These are phyloP conservation scores for Datisca glomerata DNA, from an alignment of 306 rosid species.

Conservation along the genomic window DNA sequence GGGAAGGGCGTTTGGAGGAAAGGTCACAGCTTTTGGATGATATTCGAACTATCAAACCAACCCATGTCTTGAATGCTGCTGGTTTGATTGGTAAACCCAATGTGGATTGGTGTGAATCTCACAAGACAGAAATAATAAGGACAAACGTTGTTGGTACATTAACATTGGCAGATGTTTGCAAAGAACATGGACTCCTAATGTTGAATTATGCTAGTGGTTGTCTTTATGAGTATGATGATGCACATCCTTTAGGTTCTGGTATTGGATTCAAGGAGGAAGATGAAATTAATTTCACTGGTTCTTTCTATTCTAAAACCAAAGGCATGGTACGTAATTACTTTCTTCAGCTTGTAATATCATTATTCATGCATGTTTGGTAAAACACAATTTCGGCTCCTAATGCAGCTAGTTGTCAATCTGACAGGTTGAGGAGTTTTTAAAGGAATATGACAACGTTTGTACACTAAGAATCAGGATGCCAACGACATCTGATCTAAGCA, in stretches of 20 bases:
- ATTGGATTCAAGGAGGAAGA: constrained; percentile 70
- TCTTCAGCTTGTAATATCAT: too few relatives aligned
- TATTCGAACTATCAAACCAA: constrained; percentile 25
- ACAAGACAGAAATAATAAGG: constrained; percentile 23
- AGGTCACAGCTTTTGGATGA: constrained; percentile 19
- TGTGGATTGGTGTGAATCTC: constrained; percentile 18
- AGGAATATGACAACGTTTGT: constrained; percentile 62
- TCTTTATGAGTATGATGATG: constrained; percentile 49
- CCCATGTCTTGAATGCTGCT: constrained; percentile 41
- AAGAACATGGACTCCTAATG: constrained; percentile 55
- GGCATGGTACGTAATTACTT: constrained; percentile 46
- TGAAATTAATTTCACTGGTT: constrained; percentile 50
- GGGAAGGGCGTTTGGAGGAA: constrained; percentile 23
- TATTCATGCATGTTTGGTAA: too few relatives aligned
- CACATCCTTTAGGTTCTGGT: constrained; percentile 63
- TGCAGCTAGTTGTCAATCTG: too few relatives aligned
- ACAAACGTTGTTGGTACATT: constrained; percentile 21
- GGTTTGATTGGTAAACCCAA: constrained; percentile 19
- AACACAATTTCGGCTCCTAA: too few relatives aligned
- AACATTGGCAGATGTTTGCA: constrained; percentile 36
- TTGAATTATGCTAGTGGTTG: constrained; percentile 63
- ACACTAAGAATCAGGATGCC: constrained; percentile 71
- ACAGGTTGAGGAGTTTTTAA: constrained; percentile 64
- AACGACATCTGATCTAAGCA: constrained; percentile 55
- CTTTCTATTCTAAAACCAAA: constrained; percentile 68